These are phyloP conservation scores for Fusarium foetens DNA, from an alignment of 2,329 filamentous ascomycete species.

Conservation along the genomic window DNA sequence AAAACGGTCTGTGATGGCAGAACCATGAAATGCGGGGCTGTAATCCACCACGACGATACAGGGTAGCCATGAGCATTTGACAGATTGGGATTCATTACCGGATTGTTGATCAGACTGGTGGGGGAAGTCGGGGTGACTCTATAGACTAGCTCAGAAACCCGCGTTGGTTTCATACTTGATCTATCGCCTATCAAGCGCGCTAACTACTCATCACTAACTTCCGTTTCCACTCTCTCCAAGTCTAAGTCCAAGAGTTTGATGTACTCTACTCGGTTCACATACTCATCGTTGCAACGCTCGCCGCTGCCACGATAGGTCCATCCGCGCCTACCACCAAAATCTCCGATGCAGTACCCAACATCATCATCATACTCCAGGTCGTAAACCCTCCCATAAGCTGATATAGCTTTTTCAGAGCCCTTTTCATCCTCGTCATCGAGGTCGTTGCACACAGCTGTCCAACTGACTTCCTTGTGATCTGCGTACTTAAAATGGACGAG, in stretches of 20 bases:
- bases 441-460: not conserved
- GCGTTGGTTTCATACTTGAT: not conserved
- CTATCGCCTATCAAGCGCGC: not conserved
- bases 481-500: rapidly evolving
- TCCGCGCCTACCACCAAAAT: rapidly evolving
- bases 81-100: not conserved
- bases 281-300: rapidly evolving
- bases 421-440: rapidly evolving
- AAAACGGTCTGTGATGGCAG: slow-evolving; percentile 20
- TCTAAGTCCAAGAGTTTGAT: rapidly evolving
- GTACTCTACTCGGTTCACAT: rapidly evolving
- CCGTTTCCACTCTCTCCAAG: not conserved
- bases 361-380: not conserved
- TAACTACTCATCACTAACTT: not conserved
- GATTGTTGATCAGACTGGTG: no score
- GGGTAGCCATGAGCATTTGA: not conserved
- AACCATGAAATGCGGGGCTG: not conserved
- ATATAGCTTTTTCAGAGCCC: rapidly evolving
- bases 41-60: not conserved
- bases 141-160: not conserved
- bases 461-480: not conserved
- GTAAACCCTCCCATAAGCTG: not conserved
- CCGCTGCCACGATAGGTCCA: not conserved
- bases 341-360: not conserved
- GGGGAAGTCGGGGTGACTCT: no score